Conservation (phyloP, 2,329 filamentous ascomycete genomes). For the Exophiala xenobiotica region DNA sequence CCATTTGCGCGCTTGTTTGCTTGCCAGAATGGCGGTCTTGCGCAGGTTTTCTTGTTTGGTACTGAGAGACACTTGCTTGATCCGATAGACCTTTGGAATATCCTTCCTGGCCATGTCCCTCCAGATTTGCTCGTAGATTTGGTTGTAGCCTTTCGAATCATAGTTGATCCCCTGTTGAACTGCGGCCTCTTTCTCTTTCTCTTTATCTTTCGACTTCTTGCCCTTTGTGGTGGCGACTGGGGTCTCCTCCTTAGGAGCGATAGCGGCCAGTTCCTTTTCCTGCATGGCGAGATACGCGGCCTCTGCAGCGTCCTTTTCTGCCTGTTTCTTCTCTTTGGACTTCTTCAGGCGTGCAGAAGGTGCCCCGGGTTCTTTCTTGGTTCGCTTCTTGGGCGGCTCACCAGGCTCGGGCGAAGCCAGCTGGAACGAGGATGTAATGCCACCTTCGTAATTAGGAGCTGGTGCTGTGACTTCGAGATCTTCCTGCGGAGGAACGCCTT, state of each 20-base stretch:
- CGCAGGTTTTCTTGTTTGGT: constrained; percentile 94
- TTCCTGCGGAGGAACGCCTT: constrained; percentile 68
- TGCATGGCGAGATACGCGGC: constrained; percentile 74
- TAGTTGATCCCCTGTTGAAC: constrained; percentile 62
- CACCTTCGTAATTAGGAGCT: constrained; percentile 79
- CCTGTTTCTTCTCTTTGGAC: constrained; percentile 72
- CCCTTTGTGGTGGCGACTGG: constrained; percentile 46
- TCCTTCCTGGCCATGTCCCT: constrained; percentile 92
- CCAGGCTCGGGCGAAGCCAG: constrained; percentile 56
- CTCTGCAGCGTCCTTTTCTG: constrained; percentile 73
- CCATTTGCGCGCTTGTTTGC: constrained; percentile 96
- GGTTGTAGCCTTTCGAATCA: constrained; percentile 89
- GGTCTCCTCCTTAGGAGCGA: constrained; percentile 60
- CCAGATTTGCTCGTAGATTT: constrained; percentile 97
- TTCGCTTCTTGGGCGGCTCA: constrained; percentile 52
- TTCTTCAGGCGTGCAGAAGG: constrained; percentile 72
- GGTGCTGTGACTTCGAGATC: constrained; percentile 71
- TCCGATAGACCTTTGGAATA: constrained; percentile 84
- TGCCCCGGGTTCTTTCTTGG: constrained; percentile 52
- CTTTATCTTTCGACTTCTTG: constrained; percentile 37
- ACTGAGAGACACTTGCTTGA: constrained; percentile 80
- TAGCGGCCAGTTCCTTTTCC: constrained; percentile 45
- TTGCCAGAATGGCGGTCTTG: constrained; percentile 94
- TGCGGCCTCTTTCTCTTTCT: constrained; percentile 36
- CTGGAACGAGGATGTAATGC: constrained; percentile 81